Evolutionary conservation across 2,329 filamentous ascomycete genomes (phyloP), one percentile per base, ranked within the genome.

Genomic region (Xylaria polymorpha): DNA sequence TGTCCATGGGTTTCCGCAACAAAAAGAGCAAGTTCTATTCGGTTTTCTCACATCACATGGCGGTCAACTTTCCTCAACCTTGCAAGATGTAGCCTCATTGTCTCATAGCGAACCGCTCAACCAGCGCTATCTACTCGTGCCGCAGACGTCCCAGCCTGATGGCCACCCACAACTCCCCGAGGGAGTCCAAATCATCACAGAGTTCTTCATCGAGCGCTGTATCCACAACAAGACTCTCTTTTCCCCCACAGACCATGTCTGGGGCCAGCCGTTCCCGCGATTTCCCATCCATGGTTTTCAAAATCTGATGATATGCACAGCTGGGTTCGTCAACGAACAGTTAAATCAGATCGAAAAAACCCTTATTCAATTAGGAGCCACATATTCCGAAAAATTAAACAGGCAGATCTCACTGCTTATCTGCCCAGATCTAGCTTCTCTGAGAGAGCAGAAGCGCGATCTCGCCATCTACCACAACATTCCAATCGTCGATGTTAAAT

Each of bases 121-220:
- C 71, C 80, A 81, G 63, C 83, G 85, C 14, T 87, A 88, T 70
- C 75, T 89, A 39, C 80, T 89, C 51, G 86, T 90, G 1, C 86
- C 87, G 1, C 87, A 89, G 68, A 77, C 75, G 8, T 85, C 85
- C 0, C 81, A 81, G 15, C 81, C 85, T 1, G 80, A 83, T 1
- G 81, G 81, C 0, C 84, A 85, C 55, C 86, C 83, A 1, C 37
- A 53, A 1, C 71, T 80, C 4, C 79, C 80, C 4, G 78, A 82
- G 56, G 82, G 79, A 35, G 76, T 87, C 8, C 78, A 84, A 60
- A 78, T 87, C 48, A 90, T 97, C 39, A 98, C 94, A 12, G 94
- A 97, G 77, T 97, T 96, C 85, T 99, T 95, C 87, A 86, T 99
- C 61, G 96, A 99, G 81, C 89, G 90, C 57, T 98, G 95, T 78